Percentiles rank a stretch among this genome's conserved stretches.
Evolutionary conservation across 2,329 filamentous ascomycete species (phyloP).

Genomic region (Dryadomyces sulphureus): DNA sequence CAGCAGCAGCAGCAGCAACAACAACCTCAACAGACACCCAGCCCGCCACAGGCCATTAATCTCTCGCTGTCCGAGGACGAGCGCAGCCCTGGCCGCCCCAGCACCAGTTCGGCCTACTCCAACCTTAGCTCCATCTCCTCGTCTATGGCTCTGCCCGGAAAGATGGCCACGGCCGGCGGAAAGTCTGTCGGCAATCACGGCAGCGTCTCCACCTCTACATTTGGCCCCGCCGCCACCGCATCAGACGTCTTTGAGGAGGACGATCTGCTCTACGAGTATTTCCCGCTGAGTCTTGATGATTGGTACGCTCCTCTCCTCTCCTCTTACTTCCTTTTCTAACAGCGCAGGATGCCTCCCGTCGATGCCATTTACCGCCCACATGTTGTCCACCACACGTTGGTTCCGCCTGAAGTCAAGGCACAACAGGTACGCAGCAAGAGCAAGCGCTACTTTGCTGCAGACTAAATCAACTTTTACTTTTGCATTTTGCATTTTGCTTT

Average conservation of each 20-base stretch:
- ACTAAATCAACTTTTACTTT: constrained; percentile 19
- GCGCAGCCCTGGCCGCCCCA: constrained; percentile 37
- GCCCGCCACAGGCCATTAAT: constrained; percentile 25
- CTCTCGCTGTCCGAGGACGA: constrained; percentile 47
- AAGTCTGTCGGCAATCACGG: too few species aligned
- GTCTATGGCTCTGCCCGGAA: background rate
- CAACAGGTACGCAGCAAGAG: constrained; percentile 50
- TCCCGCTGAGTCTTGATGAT: constrained; percentile 79
- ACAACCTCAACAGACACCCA: constrained; percentile 9
- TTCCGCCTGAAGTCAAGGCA: constrained; percentile 55
- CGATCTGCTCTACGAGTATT: constrained; percentile 87
- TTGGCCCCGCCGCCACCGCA: constrained; percentile 15
- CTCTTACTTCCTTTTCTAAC: constrained; percentile 1
- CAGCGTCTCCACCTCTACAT: too few species aligned
- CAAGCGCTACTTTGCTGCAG: constrained; percentile 59
- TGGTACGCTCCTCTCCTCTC: constrained; percentile 34
- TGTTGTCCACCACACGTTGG: constrained; percentile 76
- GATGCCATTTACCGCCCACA: constrained; percentile 85
- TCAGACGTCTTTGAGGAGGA: constrained; percentile 57
- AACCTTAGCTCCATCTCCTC: constrained; percentile 13
- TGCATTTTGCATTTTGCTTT: background rate
- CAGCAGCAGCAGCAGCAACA: constrained; percentile 1
- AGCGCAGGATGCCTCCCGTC: constrained; percentile 60
- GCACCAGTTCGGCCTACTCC: constrained; percentile 33
- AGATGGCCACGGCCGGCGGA: background rate